Conservation (phyloP, 352 stramenopile species). For the Globisporangium mamillatum region DNA sequence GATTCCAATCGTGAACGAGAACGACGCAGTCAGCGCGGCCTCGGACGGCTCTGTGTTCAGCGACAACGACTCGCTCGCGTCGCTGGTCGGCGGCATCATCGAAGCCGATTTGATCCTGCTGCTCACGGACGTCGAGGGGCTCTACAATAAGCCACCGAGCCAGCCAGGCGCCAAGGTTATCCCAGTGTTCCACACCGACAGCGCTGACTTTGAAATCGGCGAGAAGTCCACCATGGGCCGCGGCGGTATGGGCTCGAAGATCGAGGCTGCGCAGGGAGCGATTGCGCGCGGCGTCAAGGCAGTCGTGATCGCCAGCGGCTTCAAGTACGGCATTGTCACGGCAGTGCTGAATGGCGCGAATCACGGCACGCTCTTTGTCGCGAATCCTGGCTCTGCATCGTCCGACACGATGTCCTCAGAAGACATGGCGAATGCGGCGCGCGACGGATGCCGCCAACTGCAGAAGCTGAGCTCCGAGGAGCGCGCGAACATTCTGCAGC, state of each 20-base stretch:
- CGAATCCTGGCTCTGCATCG: conserved; percentile 47
- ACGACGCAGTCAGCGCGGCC: conserved; percentile 93
- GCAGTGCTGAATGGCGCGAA: conserved; percentile 83
- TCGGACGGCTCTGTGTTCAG: conserved; percentile 88
- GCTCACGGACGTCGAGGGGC: conserved; percentile 96
- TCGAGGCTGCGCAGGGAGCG: conserved; percentile 86
- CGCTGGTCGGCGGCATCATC: conserved; percentile 88
- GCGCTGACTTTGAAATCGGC: conserved; percentile 64
- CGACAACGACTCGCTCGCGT: conserved; percentile 95
- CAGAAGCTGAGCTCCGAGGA: conserved; percentile 85
- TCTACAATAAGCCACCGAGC: conserved; percentile 90
- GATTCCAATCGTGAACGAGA: conserved; percentile 99
- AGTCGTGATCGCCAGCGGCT: conserved; percentile 92
- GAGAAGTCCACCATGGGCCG: conserved; percentile 83
- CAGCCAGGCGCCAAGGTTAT: conserved; percentile 81
- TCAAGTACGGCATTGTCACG: conserved; percentile 91
- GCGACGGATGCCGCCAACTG: conserved; percentile 84
- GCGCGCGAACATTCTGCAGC: conserved; percentile 84
- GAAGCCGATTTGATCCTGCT: conserved; percentile 93
- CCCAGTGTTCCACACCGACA: conserved; percentile 61
- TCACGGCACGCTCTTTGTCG: conserved; percentile 82
- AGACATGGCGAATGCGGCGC: conserved; percentile 80
- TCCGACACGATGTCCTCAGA: conserved; percentile 49
- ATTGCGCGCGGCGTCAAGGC: conserved; percentile 89
- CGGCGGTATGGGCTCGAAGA: conserved; percentile 96